Evolutionary conservation across 2,329 filamentous ascomycete genomes (phyloP), one percentile per base, ranked within the genome.

Genomic region (Monosporascus sp.): DNA sequence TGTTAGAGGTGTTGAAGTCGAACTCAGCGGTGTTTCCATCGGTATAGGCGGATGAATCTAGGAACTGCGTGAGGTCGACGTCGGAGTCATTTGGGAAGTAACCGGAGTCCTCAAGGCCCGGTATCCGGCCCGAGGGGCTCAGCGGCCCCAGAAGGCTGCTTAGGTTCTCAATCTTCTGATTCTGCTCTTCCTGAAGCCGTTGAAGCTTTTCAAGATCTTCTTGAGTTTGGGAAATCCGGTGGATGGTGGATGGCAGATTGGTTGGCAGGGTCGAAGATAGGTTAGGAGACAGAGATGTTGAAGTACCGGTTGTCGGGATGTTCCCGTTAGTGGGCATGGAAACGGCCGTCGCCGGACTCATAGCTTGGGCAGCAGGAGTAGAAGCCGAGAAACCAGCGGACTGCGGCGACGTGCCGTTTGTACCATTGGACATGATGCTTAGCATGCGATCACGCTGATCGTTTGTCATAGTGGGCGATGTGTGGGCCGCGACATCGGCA

Each of bases 151-250:
- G 78, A 17, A 91, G 74, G 52, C 83, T 85, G 50, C 85, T 85
- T 9, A 97, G 77, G 54, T 89, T 84, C 56, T 89, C 83, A 1
- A 97, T 87, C 48, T 88, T 87, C 48, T 80, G 80, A 55, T 88
- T 85, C 64, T 96, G 91, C 55, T 93, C 85, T 24, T 84, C 82
- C 65, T 95, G 89, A 63, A 96, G 77, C 44, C 86, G 86, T 58
- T 89, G 84, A 2, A 97, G 78, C 31, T 88, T 80, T 50, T 94
- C 89, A 28, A 97, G 81, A 57, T 96, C 88, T 15, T 86, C 78
- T 56, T 87, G 80, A 5, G 87, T 92, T 55, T 81, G 81, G 46
- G 78, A 81, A 57, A 94, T 81, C 40, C 85, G 79, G 49, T 81
- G 77, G 20, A 90, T 73, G 15, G 68, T 68, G 0, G 81, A 80